Base-by-base conservation (phyloP, 371 early-diverging fungal genomes). In the Massospora cicadina region DNA sequence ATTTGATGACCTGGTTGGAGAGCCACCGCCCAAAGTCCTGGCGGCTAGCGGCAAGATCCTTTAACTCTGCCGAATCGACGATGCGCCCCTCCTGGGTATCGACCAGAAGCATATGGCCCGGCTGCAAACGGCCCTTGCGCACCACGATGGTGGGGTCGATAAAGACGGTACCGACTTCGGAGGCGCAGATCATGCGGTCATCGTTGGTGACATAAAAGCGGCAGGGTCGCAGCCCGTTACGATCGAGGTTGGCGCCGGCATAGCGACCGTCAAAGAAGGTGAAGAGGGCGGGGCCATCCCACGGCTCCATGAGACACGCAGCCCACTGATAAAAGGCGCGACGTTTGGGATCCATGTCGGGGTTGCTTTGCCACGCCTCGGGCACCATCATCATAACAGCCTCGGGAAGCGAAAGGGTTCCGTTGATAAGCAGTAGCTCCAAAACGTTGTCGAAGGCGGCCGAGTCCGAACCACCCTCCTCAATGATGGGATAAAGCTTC, bases 361-460 rank as follows among this genome's bases (percentile, higher is more conserved):
- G 76, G 72, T 90, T 87, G 72, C 88, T 89, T 73, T 94, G 91
- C 94, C 94, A 94, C 10, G 98, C 98, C 73, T 95, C 95, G 31
- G 98, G 98, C 69, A 95, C 82, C 93, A 97, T 93, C 75, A 91
- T 80, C 93, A 95, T 95, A 66, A 95, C 86, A 28, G 91, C 93
- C 71, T 97, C 95, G 54, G 95, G 93, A 61, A 97, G 74, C 13
- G 90, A 81, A 69, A 95, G 74, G 33, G 83, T 88, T 60, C 92
- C 91, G 70, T 90, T 92, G 71, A 91, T 83, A 27, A 93, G 84
- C 29, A 95, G 78, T 53, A 95, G 74, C 73, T 97, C 98, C 12
- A 95, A 80, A 17, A 95, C 96, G 65, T 91, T 97, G 76, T 97
- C 95, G 65, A 93, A 90, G 0, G 97, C 92, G n/a, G 87, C 84